Conservation (phyloP, 208 protist genomes). For the Crithidia thermophila region DNA sequence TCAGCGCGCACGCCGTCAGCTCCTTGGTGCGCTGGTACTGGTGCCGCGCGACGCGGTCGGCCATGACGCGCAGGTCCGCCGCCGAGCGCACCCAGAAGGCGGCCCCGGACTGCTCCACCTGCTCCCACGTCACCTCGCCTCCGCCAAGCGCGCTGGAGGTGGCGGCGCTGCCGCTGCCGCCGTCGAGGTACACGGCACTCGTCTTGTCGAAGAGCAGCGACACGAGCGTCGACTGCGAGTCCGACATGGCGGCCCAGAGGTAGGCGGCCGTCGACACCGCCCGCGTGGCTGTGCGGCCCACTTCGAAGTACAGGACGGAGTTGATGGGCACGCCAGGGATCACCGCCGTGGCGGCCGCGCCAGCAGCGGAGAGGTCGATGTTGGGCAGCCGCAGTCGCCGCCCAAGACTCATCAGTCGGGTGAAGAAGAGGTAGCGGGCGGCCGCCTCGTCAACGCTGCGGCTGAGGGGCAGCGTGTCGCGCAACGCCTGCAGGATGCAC, state of each 20-base stretch:
- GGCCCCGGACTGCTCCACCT: constrained; percentile 62
- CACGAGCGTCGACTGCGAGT: constrained; percentile 57
- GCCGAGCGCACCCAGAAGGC: constrained; percentile 73
- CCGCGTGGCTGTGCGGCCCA: constrained; percentile 48
- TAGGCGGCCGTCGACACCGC: constrained; percentile 43
- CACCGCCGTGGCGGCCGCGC: constrained; percentile 1
- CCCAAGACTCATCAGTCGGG: constrained; percentile 55
- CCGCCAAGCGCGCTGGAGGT: background rate
- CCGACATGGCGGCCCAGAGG: constrained; percentile 70
- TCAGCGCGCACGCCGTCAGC: constrained; percentile 81
- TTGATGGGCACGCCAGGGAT: constrained; percentile 30
- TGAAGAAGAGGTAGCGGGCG: constrained; percentile 72
- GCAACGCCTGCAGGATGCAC: constrained; percentile 74
- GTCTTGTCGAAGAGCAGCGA: constrained; percentile 44
- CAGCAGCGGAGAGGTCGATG: constrained; percentile 11
- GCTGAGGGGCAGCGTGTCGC: constrained; percentile 39
- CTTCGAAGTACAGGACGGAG: constrained; percentile 48
- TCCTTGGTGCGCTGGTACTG: constrained; percentile 80
- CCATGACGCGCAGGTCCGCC: constrained; percentile 58
- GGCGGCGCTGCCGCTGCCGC: constrained; percentile 6
- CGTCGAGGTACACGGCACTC: constrained; percentile 19
- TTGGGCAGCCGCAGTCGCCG: constrained; percentile 54
- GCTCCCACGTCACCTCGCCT: constrained; percentile 47
- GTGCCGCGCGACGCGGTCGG: constrained; percentile 75
- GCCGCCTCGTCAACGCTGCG: constrained; percentile 76